Evolutionary conservation across 1,284 basidiomycete species (phyloP), one percentile per base, ranked within the genome.

Genomic region (Polyporus tsugae): DNA sequence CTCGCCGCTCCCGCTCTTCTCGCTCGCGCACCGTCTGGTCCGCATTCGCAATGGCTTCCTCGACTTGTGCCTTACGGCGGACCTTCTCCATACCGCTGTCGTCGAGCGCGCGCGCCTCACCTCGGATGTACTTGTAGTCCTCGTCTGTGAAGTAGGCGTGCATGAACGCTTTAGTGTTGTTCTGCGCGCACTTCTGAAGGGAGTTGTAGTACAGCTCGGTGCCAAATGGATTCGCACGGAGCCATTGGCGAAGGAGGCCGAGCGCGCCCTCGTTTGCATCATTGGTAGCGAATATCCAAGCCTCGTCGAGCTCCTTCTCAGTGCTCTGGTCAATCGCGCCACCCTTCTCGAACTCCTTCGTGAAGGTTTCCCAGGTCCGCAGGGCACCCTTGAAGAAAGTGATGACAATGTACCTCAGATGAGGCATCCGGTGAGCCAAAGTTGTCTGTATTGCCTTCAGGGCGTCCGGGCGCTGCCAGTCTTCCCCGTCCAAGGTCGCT

Each of bases 401-500:
- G 39, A 7, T 1, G 7, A 13, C 13, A 4, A 39, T 39, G 13
- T 39, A 13, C 15, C 6, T 6, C 19, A 46, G 17, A 46, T 17
- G 44, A n/a, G 44, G 44, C 13, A 15, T 15, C 13, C 6, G 44
- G 19, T 19, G 19, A 15, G 44, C 11, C 19, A 6, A 6, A 6
- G 17, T 15, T 10, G 11, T 19, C 13, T 17, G 17, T 6, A 46
- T 19, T 6, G 15, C 44, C 44, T 15, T 6, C 11, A 46, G 11
- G 6, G 44, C 6, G 10, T 46, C 17, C 11, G 77, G 75, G 2
- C 66, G 65, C n/a, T 75, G 72, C 78, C 78, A 79, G 0, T 11
- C 44, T 42, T 74, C 46, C 2, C 76, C 76, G 52, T 77, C 74
- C 9, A 78, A 46, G 4, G 75, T 38, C 0, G 65, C 76, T 0